A percentile compares a stretch with the other conserved stretches of the same genome.
Conservation (phyloP, 164 flowering plant species). For the Euptelea pleiosperma region DNA sequence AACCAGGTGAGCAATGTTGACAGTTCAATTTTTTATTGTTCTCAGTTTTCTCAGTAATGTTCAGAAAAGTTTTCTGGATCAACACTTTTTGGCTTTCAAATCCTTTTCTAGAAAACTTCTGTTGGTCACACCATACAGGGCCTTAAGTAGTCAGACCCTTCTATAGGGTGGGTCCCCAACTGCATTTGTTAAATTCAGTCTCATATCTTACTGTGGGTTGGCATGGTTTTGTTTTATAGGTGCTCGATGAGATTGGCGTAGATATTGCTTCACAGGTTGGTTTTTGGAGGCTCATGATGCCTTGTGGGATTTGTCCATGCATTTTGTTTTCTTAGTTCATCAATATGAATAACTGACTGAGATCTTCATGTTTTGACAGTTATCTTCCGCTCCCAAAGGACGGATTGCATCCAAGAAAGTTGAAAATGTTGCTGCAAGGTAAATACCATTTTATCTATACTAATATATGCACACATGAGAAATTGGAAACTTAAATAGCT, state of each 20-base stretch:
- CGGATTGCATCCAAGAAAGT: constrained; percentile 64
- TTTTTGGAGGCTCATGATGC: constrained; percentile 1
- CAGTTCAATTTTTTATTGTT: too few species aligned
- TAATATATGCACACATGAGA: too few species aligned
- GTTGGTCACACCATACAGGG: too few species aligned
- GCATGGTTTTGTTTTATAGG: constrained; percentile 34
- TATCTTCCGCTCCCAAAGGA: constrained; percentile 92
- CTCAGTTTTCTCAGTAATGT: too few species aligned
- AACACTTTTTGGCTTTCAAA: too few species aligned
- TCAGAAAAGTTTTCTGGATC: too few species aligned
- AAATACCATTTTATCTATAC: not conserved
- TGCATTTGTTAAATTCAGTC: not conserved
- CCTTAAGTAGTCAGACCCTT: too few species aligned
- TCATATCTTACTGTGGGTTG: not conserved
- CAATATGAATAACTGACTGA: too few species aligned
- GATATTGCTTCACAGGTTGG: constrained; percentile 93
- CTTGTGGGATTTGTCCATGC: not conserved
- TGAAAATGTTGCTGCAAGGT: constrained; percentile 46
- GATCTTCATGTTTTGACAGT: constrained; percentile 34
- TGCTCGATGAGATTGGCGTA: constrained; percentile 93
- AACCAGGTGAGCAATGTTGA: constrained; percentile 53
- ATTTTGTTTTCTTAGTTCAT: not conserved
- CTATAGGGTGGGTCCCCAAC: not conserved
- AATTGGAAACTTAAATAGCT: too few species aligned
- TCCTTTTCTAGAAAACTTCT: too few species aligned